These are phyloP conservation scores for Castanopsis chinensis DNA, from an alignment of 306 rosid species.

Conservation along the genomic window DNA sequence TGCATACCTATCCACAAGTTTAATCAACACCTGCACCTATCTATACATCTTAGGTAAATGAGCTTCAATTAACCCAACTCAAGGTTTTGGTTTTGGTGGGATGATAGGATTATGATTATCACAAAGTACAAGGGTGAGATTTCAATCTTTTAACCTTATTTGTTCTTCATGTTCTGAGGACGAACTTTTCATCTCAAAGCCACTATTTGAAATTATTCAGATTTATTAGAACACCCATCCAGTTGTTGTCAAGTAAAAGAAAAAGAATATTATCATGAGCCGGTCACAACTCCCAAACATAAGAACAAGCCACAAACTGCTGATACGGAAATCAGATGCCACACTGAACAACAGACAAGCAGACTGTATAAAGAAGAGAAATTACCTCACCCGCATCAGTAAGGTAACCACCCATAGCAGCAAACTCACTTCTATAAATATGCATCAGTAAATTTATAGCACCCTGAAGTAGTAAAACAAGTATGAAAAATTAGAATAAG, in stretches of 20 bases:
- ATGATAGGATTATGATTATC: not conserved
- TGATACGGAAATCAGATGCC: not conserved
- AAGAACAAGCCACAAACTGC: not conserved
- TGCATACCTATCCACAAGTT: no score
- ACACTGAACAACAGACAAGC: not conserved
- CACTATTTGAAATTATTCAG: not conserved
- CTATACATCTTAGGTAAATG: not conserved
- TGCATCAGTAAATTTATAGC: slow-evolving; percentile 93
- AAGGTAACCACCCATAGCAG: slow-evolving; percentile 95
- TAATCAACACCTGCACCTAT: not conserved
- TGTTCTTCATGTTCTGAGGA: not conserved
- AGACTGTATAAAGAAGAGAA: slow-evolving; percentile 23
- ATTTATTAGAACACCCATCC: not conserved
- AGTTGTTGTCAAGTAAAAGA: not conserved
- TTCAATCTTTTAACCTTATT: not conserved
- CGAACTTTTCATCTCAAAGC: not conserved
- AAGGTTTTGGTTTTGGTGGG: not conserved
- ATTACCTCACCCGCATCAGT: slow-evolving; percentile 97
- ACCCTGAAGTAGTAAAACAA: slow-evolving; percentile 59
- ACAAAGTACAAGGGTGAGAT: not conserved
- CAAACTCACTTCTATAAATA: slow-evolving; percentile 81
- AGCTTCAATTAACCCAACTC: not conserved
- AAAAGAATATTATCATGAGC: not conserved
- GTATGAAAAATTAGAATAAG: slow-evolving; percentile 21
- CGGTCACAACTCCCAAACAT: not conserved